phyloP scores from a whole-genome alignment of 225 moss, liverwort and hornwort genomes.

The Ulota crispa region DNA sequence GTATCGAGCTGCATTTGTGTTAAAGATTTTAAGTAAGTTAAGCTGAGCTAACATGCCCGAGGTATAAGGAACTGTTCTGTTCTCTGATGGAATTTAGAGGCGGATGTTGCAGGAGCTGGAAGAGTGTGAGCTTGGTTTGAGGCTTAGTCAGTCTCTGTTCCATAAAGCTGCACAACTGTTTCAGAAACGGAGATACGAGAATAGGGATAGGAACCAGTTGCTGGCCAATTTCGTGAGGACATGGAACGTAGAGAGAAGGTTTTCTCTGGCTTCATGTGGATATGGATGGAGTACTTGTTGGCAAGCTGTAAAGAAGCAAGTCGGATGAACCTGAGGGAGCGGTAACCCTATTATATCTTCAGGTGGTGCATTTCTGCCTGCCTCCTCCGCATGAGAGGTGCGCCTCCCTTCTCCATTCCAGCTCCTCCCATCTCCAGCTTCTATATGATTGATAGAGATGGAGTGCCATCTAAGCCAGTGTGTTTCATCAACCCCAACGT shows the following conservation, averaged over 20 bases:
- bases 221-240: slow-evolving; percentile 14
- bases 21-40: not conserved
- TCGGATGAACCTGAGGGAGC: slow-evolving; percentile 13
- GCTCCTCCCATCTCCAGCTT: not conserved
- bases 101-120: slow-evolving; percentile 1
- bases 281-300: slow-evolving; percentile 13
- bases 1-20: slow-evolving; percentile 3
- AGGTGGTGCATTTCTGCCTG: slow-evolving; percentile 17
- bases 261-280: not conserved
- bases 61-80: not conserved
- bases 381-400: slow-evolving; percentile 22
- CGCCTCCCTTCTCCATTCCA: slow-evolving; percentile 4
- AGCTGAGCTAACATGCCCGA: not conserved
- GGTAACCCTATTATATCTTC: slow-evolving; percentile 12
- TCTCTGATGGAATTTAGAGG: not conserved
- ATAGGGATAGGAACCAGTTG: not conserved
- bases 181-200: not conserved
- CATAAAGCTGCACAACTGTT: not conserved
- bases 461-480: not conserved
- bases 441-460: slow-evolving; percentile 6
- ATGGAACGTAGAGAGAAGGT: not conserved
- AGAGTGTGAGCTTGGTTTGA: not conserved
- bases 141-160: slow-evolving; percentile 14
- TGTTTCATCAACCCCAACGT: no score
- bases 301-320: slow-evolving; percentile 13